A percentile compares a stretch with the other conserved stretches of the same genome.
These are phyloP conservation scores for Ilyonectria destructans DNA, from an alignment of 2,329 filamentous ascomycete species.

Conservation along the genomic window DNA sequence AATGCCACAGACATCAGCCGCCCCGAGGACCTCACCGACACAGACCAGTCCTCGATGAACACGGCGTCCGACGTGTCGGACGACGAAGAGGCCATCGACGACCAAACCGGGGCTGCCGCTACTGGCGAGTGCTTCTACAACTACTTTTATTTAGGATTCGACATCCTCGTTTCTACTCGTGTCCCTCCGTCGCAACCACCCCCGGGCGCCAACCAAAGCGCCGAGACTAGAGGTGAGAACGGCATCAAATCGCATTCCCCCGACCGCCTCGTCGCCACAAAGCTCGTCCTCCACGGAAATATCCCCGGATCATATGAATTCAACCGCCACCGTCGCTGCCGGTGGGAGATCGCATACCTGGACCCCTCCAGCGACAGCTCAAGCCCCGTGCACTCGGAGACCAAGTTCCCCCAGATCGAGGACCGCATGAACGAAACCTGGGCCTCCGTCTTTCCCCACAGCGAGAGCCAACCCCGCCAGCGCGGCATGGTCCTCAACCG, in stretches of 20 bases:
- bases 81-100: constrained; percentile 72
- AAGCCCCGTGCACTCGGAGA: constrained; percentile 79
- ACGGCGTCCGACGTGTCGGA: constrained; percentile 79
- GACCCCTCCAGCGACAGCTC: constrained; percentile 61
- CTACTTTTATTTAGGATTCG: constrained; percentile 96
- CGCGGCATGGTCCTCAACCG: constrained; percentile 91
- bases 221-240: constrained; percentile 45
- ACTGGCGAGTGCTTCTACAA: constrained; percentile 93
- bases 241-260: constrained; percentile 61
- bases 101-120: constrained; percentile 68
- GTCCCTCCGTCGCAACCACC: constrained; percentile 76
- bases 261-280: constrained; percentile 86
- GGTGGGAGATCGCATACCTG: constrained; percentile 84
- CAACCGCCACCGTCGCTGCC: constrained; percentile 90
- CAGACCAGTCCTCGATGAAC: constrained; percentile 82
- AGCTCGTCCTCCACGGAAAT: constrained; percentile 94
- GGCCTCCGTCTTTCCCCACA: constrained; percentile 75
- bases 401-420: constrained; percentile 82
- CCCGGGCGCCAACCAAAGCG: constrained; percentile 52
- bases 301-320: constrained; percentile 97
- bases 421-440: constrained; percentile 78
- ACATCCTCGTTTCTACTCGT: constrained; percentile 89
- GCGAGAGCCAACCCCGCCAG: constrained; percentile 67
- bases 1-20: constrained; percentile 61
- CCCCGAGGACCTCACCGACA: constrained; percentile 76